phyloP scores from a whole-genome alignment of 176 grass and related monocot genomes.

The Musa beccarii region DNA sequence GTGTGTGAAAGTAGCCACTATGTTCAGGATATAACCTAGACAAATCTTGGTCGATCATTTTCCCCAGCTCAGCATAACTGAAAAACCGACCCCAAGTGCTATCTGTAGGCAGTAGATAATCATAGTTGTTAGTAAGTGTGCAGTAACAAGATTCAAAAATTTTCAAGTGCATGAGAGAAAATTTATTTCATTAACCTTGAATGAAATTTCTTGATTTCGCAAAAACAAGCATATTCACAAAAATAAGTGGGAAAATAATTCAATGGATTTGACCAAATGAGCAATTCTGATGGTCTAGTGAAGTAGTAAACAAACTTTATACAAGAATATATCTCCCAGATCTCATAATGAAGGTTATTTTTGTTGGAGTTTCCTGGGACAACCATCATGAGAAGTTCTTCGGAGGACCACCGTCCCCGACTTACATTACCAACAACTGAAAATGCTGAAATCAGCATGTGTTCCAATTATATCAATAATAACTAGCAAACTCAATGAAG shows the following conservation, averaged over 20 bases:
- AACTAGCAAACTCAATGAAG: background rate
- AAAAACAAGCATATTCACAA: slow-evolving; percentile 11
- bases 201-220: slow-evolving; percentile 1
- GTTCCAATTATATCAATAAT: too few species aligned
- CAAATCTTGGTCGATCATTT: slow-evolving; percentile 78
- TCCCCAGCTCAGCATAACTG: slow-evolving; percentile 77
- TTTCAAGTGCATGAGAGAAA: background rate
- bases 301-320: background rate
- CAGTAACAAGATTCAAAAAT: background rate
- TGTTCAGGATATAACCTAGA: slow-evolving; percentile 78
- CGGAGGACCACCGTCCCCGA: background rate
- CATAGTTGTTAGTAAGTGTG: background rate
- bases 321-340: background rate
- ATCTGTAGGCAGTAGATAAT: slow-evolving; percentile 31
- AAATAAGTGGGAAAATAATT: background rate
- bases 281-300: background rate
- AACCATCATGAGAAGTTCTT: background rate
- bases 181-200: background rate
- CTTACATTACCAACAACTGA: background rate
- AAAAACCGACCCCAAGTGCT: slow-evolving; percentile 92
- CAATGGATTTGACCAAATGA: background rate
- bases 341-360: background rate
- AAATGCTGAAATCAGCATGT: background rate
- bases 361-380: background rate
- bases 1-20: slow-evolving; percentile 75